Base-by-base conservation (phyloP, 148 eudicot species). In the Arbutus unedo region DNA sequence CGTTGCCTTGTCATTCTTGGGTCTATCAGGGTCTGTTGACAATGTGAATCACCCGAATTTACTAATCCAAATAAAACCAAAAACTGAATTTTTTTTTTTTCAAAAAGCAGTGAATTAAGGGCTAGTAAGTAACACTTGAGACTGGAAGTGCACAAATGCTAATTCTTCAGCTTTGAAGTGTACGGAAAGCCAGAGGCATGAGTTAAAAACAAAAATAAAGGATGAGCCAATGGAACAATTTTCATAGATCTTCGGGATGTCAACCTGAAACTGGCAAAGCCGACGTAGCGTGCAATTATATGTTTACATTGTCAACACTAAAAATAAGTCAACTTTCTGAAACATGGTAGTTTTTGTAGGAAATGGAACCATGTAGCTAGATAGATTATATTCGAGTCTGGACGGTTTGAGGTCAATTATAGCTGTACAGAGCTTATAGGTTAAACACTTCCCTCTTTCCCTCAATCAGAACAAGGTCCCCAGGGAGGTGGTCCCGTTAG, bases 1-100 rank as follows among this genome's bases (percentile, higher is more conserved):
- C 53, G 90, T 90, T 60, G 90, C 90, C 85, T 92, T 92, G 82
- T 90, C 93, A 73, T 89, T 92, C 82, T 89, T 92, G 77, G 91
- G 94, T 76, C 94, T 88, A 55, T 89, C 94, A 48, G 93, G 89
- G 79, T 92, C 93, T 92, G 93, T 56, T 8, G 48, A 76, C 38
- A 53, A 51, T 53, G 19, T 14, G 41, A 53, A 6, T 51, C 45
- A 53, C 62, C 25, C 51, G 79, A 76, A 25, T 76, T 76, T 74
- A 49, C 56, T 23, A 18, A 73, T 73, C 62, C 59, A 76, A 76
- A 76, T 23, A 3, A 76, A 76, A 76, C 38, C 3, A 74, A 25
- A 53, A 0, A 53, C 53, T 5, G n/a, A 38, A 53, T 6, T 9
- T 3, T 66, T 31, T 66, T 31, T 9, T 38, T 0, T 11, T 6